Conservation (phyloP, 1,139 yeast genomes). For the Spencermartinsiella ligniputridi region DNA sequence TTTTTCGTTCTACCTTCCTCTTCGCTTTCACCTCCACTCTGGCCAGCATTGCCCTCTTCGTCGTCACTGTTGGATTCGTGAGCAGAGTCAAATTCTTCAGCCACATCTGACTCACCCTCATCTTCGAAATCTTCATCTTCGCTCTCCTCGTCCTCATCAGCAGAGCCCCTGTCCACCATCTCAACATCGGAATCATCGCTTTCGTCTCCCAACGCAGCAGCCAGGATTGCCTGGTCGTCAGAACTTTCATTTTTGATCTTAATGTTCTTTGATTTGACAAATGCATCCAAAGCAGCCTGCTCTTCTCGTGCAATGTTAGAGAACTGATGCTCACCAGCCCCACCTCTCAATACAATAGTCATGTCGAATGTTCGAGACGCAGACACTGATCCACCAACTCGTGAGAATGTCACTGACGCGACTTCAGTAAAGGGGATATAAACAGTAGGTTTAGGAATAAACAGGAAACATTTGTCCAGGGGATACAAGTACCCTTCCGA, state of each 20-base stretch:
- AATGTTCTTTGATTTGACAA: slow-evolving; percentile 71
- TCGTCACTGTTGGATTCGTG: slow-evolving; percentile 45
- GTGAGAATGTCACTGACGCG: slow-evolving; percentile 70
- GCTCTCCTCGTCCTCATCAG: slow-evolving; percentile 53
- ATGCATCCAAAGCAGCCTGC: slow-evolving; percentile 72
- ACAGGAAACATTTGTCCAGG: slow-evolving; percentile 82
- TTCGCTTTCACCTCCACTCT: slow-evolving; percentile 20
- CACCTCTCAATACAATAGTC: slow-evolving; percentile 66
- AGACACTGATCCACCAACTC: slow-evolving; percentile 77
- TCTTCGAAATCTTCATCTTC: slow-evolving; percentile 55
- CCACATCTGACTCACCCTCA: slow-evolving; percentile 69
- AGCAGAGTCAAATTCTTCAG: slow-evolving; percentile 85
- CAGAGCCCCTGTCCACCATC: slow-evolving; percentile 35
- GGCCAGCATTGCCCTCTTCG: slow-evolving; percentile 42
- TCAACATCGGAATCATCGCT: slow-evolving; percentile 57
- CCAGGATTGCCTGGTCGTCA: slow-evolving; percentile 76
- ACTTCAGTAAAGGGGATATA: slow-evolving; percentile 86
- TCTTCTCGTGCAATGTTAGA: slow-evolving; percentile 90
- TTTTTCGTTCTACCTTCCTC: slow-evolving; percentile 23
- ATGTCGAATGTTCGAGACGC: slow-evolving; percentile 91
- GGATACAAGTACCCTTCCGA: slow-evolving; percentile 92
- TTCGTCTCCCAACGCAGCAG: slow-evolving; percentile 68
- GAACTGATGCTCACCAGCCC: slow-evolving; percentile 71
- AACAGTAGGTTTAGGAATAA: slow-evolving; percentile 91
- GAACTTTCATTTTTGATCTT: slow-evolving; percentile 85